Evolutionary conservation across 176 grass and related monocot species (phyloP).

Genomic region (Puya raimondii): DNA sequence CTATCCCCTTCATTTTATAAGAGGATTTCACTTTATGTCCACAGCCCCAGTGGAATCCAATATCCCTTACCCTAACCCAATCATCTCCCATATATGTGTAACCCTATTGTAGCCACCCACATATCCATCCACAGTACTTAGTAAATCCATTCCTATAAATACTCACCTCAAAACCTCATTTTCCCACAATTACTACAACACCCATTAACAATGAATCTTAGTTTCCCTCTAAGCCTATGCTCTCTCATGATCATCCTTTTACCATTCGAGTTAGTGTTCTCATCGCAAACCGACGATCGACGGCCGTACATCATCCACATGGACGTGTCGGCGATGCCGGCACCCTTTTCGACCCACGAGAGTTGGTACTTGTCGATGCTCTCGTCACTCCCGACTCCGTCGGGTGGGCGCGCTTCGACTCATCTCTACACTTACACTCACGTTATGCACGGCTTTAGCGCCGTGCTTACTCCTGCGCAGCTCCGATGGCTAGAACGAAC

Average conservation of each 20-base stretch:
- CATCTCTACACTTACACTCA: conserved; percentile 79
- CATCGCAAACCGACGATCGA: background rate
- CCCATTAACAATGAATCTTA: conserved; percentile 5
- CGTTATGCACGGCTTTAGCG: conserved; percentile 63
- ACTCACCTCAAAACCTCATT: background rate
- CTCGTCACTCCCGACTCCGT: conserved; percentile 24
- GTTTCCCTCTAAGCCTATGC: background rate
- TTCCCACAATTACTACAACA: background rate
- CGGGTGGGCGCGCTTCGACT: conserved; percentile 4
- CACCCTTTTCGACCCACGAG: conserved; percentile 53
- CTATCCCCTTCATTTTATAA: background rate
- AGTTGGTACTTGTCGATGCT: conserved; percentile 58
- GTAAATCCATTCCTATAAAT: background rate
- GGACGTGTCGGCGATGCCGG: conserved; percentile 56
- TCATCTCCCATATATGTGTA: background rate
- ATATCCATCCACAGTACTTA: no score
- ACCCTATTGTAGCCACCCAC: background rate
- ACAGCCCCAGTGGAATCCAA: background rate
- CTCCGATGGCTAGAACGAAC: conserved; percentile 12
- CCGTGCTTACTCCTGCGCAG: conserved; percentile 38
- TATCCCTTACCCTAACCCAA: background rate
- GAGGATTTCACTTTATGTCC: background rate
- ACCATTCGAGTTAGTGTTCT: background rate
- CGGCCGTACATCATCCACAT: conserved; percentile 61
- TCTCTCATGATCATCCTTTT: conserved; percentile 10